Evolutionary conservation across 441 rosid species (phyloP).

Genomic region (Manihot esculenta): DNA sequence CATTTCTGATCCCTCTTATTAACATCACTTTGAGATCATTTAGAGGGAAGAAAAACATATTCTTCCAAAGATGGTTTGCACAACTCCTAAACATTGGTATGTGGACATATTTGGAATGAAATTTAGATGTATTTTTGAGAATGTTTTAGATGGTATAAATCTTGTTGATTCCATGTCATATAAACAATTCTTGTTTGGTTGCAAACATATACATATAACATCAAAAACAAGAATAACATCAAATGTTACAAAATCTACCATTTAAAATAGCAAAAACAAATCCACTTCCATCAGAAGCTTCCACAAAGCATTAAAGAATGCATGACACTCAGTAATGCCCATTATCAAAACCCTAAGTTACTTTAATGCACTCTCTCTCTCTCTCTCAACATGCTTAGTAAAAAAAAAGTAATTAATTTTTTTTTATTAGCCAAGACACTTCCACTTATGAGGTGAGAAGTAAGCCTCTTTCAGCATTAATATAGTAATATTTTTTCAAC

Average conservation of each 20-base stretch:
- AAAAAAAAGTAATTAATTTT: too few species aligned
- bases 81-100: neutral
- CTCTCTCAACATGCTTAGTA: too few species aligned
- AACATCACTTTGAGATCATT: neutral
- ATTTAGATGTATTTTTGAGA: neutral
- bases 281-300: conserved; percentile 1
- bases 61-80: neutral
- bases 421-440: too few species aligned
- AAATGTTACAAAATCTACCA: neutral
- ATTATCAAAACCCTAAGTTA: neutral
- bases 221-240: neutral
- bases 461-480: too few species aligned
- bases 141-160: neutral
- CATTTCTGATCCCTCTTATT: neutral
- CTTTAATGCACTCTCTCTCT: too few species aligned
- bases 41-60: neutral
- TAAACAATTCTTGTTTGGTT: neutral
- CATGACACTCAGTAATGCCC: neutral
- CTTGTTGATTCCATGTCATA: neutral
- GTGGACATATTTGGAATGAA: neutral
- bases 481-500: too few species aligned
- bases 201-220: too few species aligned
- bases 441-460: too few species aligned
- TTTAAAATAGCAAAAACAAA: neutral
- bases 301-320: neutral